Percentiles rank a stretch among this genome's conserved stretches.
Conservation (phyloP, 495 filamentous ascomycete genomes). For the Jackrogersella minutella region DNA sequence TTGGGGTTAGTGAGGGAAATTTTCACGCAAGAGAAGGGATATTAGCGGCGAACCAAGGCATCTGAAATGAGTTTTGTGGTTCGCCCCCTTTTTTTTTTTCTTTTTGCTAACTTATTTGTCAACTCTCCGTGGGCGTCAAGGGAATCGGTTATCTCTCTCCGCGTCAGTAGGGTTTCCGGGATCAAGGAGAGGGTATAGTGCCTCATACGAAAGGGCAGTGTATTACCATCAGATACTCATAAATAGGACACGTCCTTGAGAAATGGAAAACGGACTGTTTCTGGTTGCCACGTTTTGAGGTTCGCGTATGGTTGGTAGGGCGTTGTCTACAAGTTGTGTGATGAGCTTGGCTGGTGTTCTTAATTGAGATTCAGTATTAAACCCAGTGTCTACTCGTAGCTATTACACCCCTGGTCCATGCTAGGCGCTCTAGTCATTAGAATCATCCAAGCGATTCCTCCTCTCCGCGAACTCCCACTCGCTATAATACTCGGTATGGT, state of each 20-base stretch:
- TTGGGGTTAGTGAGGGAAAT: background rate
- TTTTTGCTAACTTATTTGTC: background rate
- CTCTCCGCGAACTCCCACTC: constrained; percentile 24
- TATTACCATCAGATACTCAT: constrained; percentile 26
- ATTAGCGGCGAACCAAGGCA: constrained; percentile 30
- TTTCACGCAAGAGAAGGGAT: background rate
- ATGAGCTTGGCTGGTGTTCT: background rate
- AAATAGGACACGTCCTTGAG: constrained; percentile 29
- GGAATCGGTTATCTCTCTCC: background rate
- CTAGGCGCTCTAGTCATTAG: background rate
- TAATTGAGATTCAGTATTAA: too few relatives aligned
- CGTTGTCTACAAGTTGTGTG: too few relatives aligned
- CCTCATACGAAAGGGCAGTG: constrained; percentile 15
- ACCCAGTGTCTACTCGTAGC: background rate
- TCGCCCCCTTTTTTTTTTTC: background rate
- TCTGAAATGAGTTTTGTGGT: constrained; percentile 10
- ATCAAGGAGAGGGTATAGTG: constrained; percentile 4
- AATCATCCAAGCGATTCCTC: background rate
- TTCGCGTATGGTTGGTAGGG: too few relatives aligned
- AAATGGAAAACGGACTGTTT: constrained; percentile 24
- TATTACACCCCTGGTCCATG: background rate
- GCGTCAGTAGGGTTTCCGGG: constrained; percentile 9
- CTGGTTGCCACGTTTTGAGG: too few relatives aligned
- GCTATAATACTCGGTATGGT: constrained; percentile 19
- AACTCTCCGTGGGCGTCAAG: constrained; percentile 24